These are phyloP conservation scores for Aurifilum marmelostoma DNA, from an alignment of 2,329 filamentous ascomycete genomes.

Conservation along the genomic window DNA sequence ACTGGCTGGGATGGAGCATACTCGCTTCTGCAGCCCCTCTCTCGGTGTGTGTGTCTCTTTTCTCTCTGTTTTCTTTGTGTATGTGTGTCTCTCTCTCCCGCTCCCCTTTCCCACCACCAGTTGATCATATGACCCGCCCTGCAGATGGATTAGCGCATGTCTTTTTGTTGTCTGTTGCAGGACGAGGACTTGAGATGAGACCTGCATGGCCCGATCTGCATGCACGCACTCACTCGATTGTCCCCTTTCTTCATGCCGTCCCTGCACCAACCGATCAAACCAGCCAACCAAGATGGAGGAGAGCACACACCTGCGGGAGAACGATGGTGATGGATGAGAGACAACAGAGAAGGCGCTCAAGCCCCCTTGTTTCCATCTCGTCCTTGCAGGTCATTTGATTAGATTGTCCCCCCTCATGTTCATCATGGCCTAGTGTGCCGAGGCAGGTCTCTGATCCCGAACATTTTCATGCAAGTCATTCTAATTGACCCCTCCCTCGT, in stretches of 20 bases:
- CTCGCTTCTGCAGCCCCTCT: background rate
- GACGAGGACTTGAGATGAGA: background rate
- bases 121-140: background rate
- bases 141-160: background rate
- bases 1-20: background rate
- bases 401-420: background rate
- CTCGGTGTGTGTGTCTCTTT: too few relatives aligned
- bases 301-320: background rate
- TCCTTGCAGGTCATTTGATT: background rate
- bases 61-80: too few relatives aligned
- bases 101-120: background rate
- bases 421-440: conserved; percentile 7
- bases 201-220: conserved; percentile 3
- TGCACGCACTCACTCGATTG: background rate
- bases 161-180: background rate
- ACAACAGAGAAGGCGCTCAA: background rate
- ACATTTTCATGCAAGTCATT: conserved; percentile 10
- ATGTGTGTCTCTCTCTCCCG: background rate
- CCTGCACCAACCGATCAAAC: background rate
- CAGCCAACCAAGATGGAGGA: background rate
- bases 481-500: background rate
- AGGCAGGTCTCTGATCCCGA: conserved; percentile 13
- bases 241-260: background rate
- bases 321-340: background rate
- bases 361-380: background rate